A percentile compares a stretch with the other conserved stretches of the same genome.
These are phyloP conservation scores for Durio zibethinus DNA, from an alignment of 345 rosid genomes.

Conservation along the genomic window DNA sequence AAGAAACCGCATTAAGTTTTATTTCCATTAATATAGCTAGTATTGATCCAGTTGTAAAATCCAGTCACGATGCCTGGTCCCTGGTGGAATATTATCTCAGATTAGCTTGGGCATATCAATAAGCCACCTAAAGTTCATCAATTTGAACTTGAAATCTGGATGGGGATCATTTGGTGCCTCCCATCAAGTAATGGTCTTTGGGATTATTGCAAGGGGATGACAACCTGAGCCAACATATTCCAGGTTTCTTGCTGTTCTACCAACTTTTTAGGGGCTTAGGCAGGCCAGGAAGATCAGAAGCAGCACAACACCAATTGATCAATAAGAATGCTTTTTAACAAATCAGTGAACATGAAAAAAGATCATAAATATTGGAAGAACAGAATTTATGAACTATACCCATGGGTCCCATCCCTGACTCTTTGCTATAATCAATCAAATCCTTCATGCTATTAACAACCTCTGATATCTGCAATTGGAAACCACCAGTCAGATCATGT, in stretches of 20 bases:
- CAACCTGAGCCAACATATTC: not conserved
- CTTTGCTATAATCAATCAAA: conserved; percentile 68
- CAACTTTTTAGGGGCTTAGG: not conserved
- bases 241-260: not conserved
- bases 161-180: not conserved
- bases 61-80: not conserved
- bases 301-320: not conserved
- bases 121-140: not conserved
- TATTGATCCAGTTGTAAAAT: not conserved
- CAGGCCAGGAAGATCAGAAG: not conserved
- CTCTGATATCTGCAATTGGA: conserved; percentile 65
- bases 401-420: conserved; percentile 67
- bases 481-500: not conserved
- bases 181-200: not conserved
- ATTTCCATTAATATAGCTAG: not conserved
- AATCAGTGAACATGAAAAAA: not conserved
- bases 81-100: not conserved
- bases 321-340: not conserved
- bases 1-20: not conserved
- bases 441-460: conserved; percentile 82
- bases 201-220: not conserved
- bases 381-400: conserved; percentile 37
- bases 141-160: not conserved
- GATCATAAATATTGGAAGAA: not conserved
- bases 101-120: not conserved